Conservation (phyloP, 2,329 filamentous ascomycete genomes). For the Waltergamsia citrina region DNA sequence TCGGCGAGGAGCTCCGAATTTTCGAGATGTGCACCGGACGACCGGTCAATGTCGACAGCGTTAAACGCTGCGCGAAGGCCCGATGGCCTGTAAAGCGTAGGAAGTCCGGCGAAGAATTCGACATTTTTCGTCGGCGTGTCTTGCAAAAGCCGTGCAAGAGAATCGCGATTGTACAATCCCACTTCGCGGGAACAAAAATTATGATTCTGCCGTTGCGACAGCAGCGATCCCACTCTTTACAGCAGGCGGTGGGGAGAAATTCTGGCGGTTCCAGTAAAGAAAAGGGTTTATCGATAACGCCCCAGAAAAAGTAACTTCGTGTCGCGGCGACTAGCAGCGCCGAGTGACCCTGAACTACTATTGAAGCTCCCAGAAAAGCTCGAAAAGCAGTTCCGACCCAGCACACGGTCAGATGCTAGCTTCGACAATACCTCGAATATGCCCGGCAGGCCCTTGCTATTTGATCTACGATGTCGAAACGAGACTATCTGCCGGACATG, state of each 20-base stretch:
- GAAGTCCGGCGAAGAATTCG: constrained; percentile 38
- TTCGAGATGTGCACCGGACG: constrained; percentile 84
- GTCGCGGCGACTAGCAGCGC: too few species aligned
- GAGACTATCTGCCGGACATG: constrained; percentile 27
- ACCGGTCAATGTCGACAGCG: constrained; percentile 86
- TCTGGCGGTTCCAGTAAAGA: constrained; percentile 4
- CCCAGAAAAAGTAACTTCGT: neutral
- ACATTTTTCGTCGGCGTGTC: constrained; percentile 20
- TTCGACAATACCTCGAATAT: constrained; percentile 12
- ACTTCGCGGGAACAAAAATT: constrained; percentile 17
- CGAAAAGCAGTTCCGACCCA: neutral
- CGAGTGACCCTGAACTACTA: neutral
- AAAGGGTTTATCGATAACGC: constrained; percentile 21
- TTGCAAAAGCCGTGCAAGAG: neutral
- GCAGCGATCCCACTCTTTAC: neutral
- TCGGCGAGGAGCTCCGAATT: constrained; percentile 80
- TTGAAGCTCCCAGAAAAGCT: too few species aligned
- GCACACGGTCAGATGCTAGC: neutral
- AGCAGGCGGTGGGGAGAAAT: constrained; percentile 19
- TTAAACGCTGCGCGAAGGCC: constrained; percentile 72
- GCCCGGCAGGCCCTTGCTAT: constrained; percentile 23
- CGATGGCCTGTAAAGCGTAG: constrained; percentile 78
- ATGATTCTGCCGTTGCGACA: constrained; percentile 22
- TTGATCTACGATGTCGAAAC: constrained; percentile 23
- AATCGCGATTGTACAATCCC: neutral